These are phyloP conservation scores for Fusarium austroafricanum DNA, from an alignment of 2,329 filamentous ascomycete genomes.

Conservation along the genomic window DNA sequence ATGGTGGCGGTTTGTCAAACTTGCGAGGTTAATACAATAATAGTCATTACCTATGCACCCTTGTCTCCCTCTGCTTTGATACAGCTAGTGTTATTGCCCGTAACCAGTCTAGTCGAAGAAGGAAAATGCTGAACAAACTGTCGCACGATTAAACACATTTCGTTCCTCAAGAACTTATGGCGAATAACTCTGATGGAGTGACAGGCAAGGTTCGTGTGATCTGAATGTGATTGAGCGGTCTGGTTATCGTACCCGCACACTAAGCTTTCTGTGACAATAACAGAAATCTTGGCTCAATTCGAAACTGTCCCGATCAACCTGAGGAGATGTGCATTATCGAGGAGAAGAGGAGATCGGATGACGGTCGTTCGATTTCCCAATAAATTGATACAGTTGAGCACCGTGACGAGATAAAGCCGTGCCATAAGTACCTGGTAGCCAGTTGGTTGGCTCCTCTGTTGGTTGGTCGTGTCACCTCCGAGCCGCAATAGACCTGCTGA, in stretches of 20 bases:
- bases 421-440: conserved; percentile 5
- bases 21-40: background rate
- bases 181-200: conserved; percentile 4
- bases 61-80: background rate
- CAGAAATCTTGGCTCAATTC: conserved; percentile 24
- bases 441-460: conserved; percentile 1
- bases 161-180: background rate
- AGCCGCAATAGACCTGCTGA: conserved; percentile 15
- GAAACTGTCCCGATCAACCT: conserved; percentile 14
- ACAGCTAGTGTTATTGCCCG: background rate
- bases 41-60: background rate
- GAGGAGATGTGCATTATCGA: conserved; percentile 6
- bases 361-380: conserved; percentile 37
- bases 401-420: conserved; percentile 31
- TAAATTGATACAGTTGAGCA: conserved; percentile 6
- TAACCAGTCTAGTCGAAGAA: background rate
- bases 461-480: background rate
- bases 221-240: conserved; percentile 25
- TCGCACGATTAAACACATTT: conserved; percentile 4
- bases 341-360: conserved; percentile 18
- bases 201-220: conserved; percentile 14
- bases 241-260: conserved; percentile 9
- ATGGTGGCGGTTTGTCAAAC: background rate
- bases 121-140: background rate
- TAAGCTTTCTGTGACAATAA: conserved; percentile 33